phyloP scores from a whole-genome alignment of 169 alveolate genomes.

The Perkinsus olseni region DNA sequence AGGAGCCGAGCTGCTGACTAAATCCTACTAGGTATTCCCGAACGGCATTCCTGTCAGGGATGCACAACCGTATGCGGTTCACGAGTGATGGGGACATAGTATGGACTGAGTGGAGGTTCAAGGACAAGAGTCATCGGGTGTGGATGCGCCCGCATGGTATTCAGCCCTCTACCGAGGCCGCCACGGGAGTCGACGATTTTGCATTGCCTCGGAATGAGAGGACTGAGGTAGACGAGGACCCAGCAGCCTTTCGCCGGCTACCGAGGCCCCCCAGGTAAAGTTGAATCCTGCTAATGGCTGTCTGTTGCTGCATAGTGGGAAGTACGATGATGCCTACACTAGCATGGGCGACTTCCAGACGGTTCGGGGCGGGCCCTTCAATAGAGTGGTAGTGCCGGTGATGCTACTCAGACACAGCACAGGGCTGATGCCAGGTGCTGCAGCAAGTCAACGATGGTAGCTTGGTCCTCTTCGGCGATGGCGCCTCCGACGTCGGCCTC shows the following conservation, averaged over 20 bases:
- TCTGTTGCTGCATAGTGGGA: not conserved
- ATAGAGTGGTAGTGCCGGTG: not conserved
- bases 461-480: not conserved
- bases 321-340: not conserved
- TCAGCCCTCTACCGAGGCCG: not conserved
- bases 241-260: not conserved
- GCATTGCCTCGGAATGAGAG: not conserved
- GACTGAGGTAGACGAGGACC: not conserved
- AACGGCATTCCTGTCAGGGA: too few relatives aligned
- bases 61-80: not conserved
- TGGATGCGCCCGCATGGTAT: not conserved
- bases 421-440: not conserved
- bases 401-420: not conserved
- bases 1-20: too few relatives aligned
- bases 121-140: not conserved
- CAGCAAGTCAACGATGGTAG: not conserved
- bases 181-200: not conserved
- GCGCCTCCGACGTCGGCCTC: not conserved
- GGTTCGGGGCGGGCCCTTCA: not conserved
- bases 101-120: not conserved
- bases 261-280: not conserved
- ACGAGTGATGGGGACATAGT: not conserved
- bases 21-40: too few relatives aligned
- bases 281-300: not conserved
- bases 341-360: not conserved